Evolutionary conservation across 2,329 filamentous ascomycete species (phyloP), one percentile per base, ranked within the genome.

Genomic region (Diaporthe sp.): DNA sequence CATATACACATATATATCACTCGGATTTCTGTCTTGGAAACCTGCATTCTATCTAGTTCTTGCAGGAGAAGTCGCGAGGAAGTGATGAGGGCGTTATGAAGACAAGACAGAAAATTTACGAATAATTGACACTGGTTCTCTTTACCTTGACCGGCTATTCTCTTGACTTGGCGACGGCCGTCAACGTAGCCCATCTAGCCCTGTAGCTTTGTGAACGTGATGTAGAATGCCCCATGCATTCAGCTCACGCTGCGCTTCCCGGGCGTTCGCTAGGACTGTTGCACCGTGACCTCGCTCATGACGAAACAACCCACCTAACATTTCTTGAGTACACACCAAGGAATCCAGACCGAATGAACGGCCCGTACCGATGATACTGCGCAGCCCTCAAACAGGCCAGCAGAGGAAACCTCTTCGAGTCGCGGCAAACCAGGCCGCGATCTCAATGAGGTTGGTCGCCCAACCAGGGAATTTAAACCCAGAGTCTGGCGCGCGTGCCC

Each of bases 391-490:
- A 28, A 72, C 25, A 15, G 22, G 19, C 34, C 3, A 34, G 34
- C 17, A 10, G 39, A 44, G 39, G 28, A 55, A 19, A 61, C 72
- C 75, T 76, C 75, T 61, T 74, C 72, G 31, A 71, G 59, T 74
- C 75, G 67, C 59, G 72, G 69, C 67, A 61, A 65, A 49, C 75
- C 42, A 76, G 75, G 67, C 42, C 72, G 58, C 75, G 72, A 74
- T 55, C 67, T 17, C 75, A 74, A 72, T 69, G 67, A 72, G 68
- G 75, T 76, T 74, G 72, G 74, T 76, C 72, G 58, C 72, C 72
- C 75, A 74, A 72, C 53, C 59, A 74, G 72, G 75, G 68, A 75
- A 62, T 70, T 62, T 22, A 61, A 62, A 75, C 75, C 75, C 72
- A 34, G 65, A 69, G 71, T 74, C 72, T 76, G 59, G 51, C 34